Conservation (phyloP, 306 rosid species). For the Prunus mume region DNA sequence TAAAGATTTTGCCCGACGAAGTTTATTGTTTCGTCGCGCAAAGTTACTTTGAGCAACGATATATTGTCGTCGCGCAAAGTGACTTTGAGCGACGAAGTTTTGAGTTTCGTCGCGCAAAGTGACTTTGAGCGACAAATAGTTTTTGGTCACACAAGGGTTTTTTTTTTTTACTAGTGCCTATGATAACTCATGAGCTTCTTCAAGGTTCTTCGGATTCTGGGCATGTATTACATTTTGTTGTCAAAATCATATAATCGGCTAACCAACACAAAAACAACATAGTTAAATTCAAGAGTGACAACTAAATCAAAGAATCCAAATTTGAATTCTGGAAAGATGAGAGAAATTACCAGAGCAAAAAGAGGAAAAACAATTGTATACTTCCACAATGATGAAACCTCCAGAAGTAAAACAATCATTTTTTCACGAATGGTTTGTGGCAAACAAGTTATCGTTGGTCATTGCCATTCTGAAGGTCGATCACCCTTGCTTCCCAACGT, state of each 20-base stretch:
- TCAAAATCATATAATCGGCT: conserved; percentile 46
- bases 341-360: conserved; percentile 64
- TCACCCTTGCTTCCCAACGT: conserved; percentile 99
- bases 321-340: conserved; percentile 15
- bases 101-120: too few species aligned
- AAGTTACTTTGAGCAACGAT: too few species aligned
- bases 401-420: conserved; percentile 52
- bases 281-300: neutral
- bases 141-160: too few species aligned
- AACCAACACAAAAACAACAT: conserved; percentile 15
- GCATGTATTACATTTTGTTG: conserved; percentile 35
- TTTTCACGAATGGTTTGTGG: conserved; percentile 87
- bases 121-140: too few species aligned
- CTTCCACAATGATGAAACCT: conserved; percentile 38
- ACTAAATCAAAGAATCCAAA: neutral
- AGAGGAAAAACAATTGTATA: conserved; percentile 32
- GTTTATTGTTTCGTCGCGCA: too few species aligned
- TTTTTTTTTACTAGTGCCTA: too few species aligned
- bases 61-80: too few species aligned
- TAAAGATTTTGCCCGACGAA: too few species aligned
- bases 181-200: conserved; percentile 26
- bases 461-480: conserved; percentile 89
- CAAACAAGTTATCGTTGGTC: conserved; percentile 92
- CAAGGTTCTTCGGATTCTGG: conserved; percentile 43
- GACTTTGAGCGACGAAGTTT: too few species aligned